Percentiles rank a stretch among this genome's conserved stretches.
Conservation (phyloP, 140 eudicot genomes). For the Bidens hawaiensis region DNA sequence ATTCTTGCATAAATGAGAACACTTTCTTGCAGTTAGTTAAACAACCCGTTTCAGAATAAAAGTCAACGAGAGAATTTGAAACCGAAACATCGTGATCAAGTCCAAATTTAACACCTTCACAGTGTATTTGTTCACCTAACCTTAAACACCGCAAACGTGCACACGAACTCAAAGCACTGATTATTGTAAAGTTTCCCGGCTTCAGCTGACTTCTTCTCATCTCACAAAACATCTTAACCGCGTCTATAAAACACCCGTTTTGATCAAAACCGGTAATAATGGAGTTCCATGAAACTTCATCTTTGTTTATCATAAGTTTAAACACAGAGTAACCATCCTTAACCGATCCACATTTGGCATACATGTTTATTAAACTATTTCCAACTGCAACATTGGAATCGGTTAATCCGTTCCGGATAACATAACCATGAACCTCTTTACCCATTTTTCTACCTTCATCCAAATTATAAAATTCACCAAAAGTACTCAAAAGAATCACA, state of each 20-base stretch:
- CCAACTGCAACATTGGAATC: conserved; percentile 55
- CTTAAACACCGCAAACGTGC: conserved; percentile 57
- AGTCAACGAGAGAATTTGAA: conserved; percentile 71
- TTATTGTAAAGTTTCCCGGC: conserved; percentile 59
- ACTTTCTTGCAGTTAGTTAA: conserved; percentile 57
- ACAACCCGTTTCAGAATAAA: conserved; percentile 59
- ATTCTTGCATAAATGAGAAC: conserved; percentile 55
- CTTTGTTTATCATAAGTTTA: conserved; percentile 49
- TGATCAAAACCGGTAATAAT: conserved; percentile 81
- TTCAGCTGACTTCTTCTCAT: conserved; percentile 57
- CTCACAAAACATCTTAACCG: conserved; percentile 44
- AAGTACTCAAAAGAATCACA: conserved; percentile 68
- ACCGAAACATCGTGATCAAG: conserved; percentile 81
- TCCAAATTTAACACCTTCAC: conserved; percentile 70
- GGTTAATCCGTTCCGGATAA: conserved; percentile 45
- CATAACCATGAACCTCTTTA: conserved; percentile 69
- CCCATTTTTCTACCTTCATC: conserved; percentile 65
- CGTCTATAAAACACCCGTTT: conserved; percentile 49
- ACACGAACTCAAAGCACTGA: conserved; percentile 84
- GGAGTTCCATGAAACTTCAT: conserved; percentile 81
- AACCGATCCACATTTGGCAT: conserved; percentile 75
- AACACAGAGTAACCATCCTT: conserved; percentile 47
- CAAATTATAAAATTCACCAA: conserved; percentile 46
- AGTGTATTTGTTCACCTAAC: conserved; percentile 70
- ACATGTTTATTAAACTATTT: conserved; percentile 80